Base-by-base conservation (phyloP, 805 yeast species). In the Metahyphopichia silvanorum region DNA sequence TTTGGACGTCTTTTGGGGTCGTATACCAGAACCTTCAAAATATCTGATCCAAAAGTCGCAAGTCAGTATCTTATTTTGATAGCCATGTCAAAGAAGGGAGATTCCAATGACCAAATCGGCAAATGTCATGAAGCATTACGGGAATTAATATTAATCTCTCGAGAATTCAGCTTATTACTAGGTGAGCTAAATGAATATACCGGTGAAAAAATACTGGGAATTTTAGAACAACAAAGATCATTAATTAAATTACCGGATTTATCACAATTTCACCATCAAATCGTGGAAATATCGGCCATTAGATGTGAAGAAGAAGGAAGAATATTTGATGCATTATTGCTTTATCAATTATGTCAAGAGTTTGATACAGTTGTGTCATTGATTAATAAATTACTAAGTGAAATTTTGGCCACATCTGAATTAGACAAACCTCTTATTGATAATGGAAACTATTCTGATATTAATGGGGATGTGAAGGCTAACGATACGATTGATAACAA, bases 241-340 rank as follows among this genome's bases (percentile, higher is more conserved):
- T 63, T 91, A 34, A 66, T 91, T 31, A 67, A 71, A 18, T 65
- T 89, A 39, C 60, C 63, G 5, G 71, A 77, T 43, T 74, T 80
- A 39, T 68, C 71, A 14, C 76, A 74, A 37, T 91, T 76, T 50
- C 65, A 85, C 43, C 71, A 69, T 40, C 74, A 75, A 37, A 87
- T 91, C 25, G 81, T 93, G 3, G 94, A 84, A 52, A 79, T 77
- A 38, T 88, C 95, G 18, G 97, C 97, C 3, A 71, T 71, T 27
- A 78, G 77, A 44, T 95, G 96, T 11, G 93, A 86, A 48, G 93
- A 86, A 45, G 98, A 89, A 49, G 97, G 97, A 6, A 74, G 95
- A 50, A 71, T 78, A 10, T 77, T 82, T 40, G 98, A 93, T 51
- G 86, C 96, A 13, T 73, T 93, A 39, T 66, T 86, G 36, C 70